Evolutionary conservation across 202 grass and related monocot genomes (phyloP).

Genomic region (Schoenoplectus triqueter): DNA sequence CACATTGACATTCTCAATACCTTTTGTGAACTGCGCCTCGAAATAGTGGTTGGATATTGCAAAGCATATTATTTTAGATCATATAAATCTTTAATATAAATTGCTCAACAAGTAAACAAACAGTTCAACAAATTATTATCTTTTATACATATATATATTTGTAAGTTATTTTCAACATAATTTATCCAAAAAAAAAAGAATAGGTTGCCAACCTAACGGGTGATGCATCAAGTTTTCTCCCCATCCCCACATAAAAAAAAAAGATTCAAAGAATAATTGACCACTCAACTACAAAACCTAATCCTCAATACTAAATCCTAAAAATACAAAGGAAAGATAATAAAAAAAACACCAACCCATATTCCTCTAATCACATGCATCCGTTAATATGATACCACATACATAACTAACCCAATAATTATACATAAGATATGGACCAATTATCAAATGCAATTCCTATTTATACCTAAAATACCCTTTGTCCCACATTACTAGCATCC

Average conservation of each 20-base stretch:
- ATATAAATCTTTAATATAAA: no score
- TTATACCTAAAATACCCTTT: conserved; percentile 26
- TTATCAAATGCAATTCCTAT: background rate
- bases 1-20: no score
- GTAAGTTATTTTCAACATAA: background rate
- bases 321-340: background rate
- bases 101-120: background rate
- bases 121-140: background rate
- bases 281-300: conserved; percentile 38
- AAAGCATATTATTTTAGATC: no score
- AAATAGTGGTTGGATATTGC: no score
- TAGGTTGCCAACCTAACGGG: conserved; percentile 16
- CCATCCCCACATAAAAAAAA: conserved; percentile 4
- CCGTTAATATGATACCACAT: conserved; percentile 2
- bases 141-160: background rate
- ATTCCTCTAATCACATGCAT: conserved; percentile 9
- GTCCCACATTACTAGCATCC: background rate
- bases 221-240: background rate
- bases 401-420: conserved; percentile 38
- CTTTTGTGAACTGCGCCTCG: no score
- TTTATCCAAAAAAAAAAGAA: conserved; percentile 15
- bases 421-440: background rate
- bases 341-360: conserved; percentile 11
- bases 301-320: conserved; percentile 7
- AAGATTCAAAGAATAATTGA: conserved; percentile 41